phyloP scores from a whole-genome alignment of 2,329 filamentous ascomycete species.

The Talaromyces sp. region DNA sequence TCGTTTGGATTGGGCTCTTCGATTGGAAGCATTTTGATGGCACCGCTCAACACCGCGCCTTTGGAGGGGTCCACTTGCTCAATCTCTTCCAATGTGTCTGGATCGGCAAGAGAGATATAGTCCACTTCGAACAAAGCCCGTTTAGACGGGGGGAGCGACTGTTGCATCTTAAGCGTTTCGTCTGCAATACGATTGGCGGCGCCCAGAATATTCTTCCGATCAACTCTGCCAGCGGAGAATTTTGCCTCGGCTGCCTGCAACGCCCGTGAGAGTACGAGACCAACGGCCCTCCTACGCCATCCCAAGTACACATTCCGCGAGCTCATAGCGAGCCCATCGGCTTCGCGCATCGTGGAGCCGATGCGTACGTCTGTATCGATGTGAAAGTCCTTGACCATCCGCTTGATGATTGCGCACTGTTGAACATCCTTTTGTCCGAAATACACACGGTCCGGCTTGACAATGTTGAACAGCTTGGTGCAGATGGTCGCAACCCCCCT shows the following conservation, averaged over 20 bases:
- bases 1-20: slow-evolving; percentile 66
- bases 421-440: slow-evolving; percentile 98
- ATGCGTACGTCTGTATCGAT: slow-evolving; percentile 69
- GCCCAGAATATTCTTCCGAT: slow-evolving; percentile 63
- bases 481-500: slow-evolving; percentile 92
- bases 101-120: slow-evolving; percentile 86
- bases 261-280: slow-evolving; percentile 64
- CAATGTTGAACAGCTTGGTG: slow-evolving; percentile 86
- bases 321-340: slow-evolving; percentile 81
- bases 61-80: slow-evolving; percentile 60
- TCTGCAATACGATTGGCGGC: slow-evolving; percentile 60
- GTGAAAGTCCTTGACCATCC: slow-evolving; percentile 83
- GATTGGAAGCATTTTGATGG: slow-evolving; percentile 80
- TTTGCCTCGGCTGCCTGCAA: slow-evolving; percentile 64
- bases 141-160: slow-evolving; percentile 51
- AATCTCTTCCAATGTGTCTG: slow-evolving; percentile 74
- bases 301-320: slow-evolving; percentile 93
- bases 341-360: slow-evolving; percentile 67
- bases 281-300: slow-evolving; percentile 62
- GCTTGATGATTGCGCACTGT: slow-evolving; percentile 83
- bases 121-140: slow-evolving; percentile 76
- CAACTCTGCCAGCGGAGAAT: slow-evolving; percentile 51
- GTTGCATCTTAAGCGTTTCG: slow-evolving; percentile 55
- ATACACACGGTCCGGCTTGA: slow-evolving; percentile 71
- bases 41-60: slow-evolving; percentile 83